Base-by-base conservation (phyloP, 2,329 filamentous ascomycete species). In the Neofusicoccum cordaticola region DNA sequence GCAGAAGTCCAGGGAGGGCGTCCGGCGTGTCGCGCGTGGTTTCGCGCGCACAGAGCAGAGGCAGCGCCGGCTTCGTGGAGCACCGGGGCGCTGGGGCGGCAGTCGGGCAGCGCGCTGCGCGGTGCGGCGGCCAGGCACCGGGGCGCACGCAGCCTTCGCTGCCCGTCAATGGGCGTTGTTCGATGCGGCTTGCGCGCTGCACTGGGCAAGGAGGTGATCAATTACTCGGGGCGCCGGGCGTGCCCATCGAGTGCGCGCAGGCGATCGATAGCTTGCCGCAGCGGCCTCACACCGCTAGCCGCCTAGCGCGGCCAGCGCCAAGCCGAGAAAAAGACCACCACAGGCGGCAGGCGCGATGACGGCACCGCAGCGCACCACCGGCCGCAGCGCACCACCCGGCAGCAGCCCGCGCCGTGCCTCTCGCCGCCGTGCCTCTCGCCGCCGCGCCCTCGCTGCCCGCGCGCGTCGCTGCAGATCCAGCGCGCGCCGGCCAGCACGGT, bases 161-260 rank as follows among this genome's bases (percentile, higher is more conserved):
- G 56, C 56, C 56, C 56, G 56, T 27, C 56, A 35, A 58, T 19
- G 52, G 48, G 22, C 48, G 13, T 35, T 35, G 4, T 34, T 52
- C 34, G 35, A 53, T 7, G 27, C 27, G 27, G 27, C 37, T 4
- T 39, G 11, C 37, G 13, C 37, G 37, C 37, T 39, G 37, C 37
- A 12, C 37, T 45, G 53, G 53, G 53, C 53, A 58, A 17, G 37
- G 53, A 58, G 53, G 17, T 15, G 39, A 58, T 44, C 39, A 58
- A 58, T 58, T 58, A 58, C 39, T 58, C 53, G 53, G 39, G 52
- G 53, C 39, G 39, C 39, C 51, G 51, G 22, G 53, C 39, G 19
- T 58, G 22, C 15, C 39, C 53, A 58, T 58, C 53, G 53, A 45
- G 22, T 2, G 8, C 17, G 22, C 13, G 53, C 37, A 44, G 53